These are phyloP conservation scores for Corinectria fuckeliana DNA, from an alignment of 2,329 filamentous ascomycete species.

Conservation along the genomic window DNA sequence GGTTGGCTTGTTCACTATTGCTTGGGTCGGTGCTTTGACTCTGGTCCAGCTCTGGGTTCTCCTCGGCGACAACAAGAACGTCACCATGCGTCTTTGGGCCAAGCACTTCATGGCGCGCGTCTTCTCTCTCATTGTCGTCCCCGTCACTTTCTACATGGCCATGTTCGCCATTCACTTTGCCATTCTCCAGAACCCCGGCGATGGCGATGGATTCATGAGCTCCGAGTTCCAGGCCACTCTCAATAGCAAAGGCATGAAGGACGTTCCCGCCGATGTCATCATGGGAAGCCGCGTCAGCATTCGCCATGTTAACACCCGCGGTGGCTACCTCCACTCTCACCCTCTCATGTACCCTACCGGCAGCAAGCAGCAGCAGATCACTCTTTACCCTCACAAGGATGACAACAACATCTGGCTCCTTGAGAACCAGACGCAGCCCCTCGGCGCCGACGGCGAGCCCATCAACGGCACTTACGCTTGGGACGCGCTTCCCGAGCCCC, in stretches of 20 bases:
- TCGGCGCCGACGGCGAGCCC: constrained; percentile 74
- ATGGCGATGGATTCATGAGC: constrained; percentile 99
- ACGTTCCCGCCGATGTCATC: constrained; percentile 89
- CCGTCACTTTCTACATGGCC: constrained; percentile 87
- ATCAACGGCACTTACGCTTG: constrained; percentile 85
- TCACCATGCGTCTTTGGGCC: constrained; percentile 83
- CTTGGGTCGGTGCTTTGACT: constrained; percentile 94
- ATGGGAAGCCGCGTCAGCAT: constrained; percentile 86
- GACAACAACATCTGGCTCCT: constrained; percentile 95
- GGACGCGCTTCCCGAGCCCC: constrained; percentile 72
- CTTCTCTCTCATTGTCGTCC: constrained; percentile 92
- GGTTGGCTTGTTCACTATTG: constrained; percentile 98
- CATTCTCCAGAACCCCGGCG: constrained; percentile 91
- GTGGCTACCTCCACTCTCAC: constrained; percentile 96
- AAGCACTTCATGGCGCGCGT: constrained; percentile 93
- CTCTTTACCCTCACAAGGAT: constrained; percentile 97
- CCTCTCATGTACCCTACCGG: constrained; percentile 96
- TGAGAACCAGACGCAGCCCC: constrained; percentile 95
- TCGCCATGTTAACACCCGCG: constrained; percentile 96
- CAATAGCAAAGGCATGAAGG: constrained; percentile 95
- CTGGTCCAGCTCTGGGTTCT: constrained; percentile 93
- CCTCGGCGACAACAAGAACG: constrained; percentile 85
- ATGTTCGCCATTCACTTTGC: constrained; percentile 98
- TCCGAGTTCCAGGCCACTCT: constrained; percentile 98
- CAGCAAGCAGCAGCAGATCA: constrained; percentile 98